phyloP scores from a whole-genome alignment of 2,329 filamentous ascomycete species.

The Diaporthe ilicicola region DNA sequence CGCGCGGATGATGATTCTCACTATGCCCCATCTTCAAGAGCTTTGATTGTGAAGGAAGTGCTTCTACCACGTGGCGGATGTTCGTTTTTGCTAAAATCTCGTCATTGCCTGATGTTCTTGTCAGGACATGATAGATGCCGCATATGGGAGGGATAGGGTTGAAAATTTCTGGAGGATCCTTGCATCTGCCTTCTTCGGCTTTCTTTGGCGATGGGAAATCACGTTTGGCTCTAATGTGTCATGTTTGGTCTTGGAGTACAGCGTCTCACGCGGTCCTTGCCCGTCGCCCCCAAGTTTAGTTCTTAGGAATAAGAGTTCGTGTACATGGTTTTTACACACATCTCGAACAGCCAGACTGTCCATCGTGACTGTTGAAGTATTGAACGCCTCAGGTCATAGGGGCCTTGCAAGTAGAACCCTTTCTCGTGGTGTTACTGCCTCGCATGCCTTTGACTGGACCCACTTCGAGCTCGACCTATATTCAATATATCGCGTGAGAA shows the following conservation, averaged over 20 bases:
- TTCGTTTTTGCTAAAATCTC: constrained; percentile 9
- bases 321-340: constrained; percentile 1
- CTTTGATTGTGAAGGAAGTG: neutral
- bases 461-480: neutral
- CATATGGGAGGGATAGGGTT: constrained; percentile 1
- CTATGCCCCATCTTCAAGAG: neutral
- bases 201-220: constrained; percentile 17
- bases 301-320: constrained; percentile 5
- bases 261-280: neutral
- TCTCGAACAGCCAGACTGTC: neutral
- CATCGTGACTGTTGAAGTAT: no score
- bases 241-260: neutral
- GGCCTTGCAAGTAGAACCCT: no score
- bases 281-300: constrained; percentile 10
- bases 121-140: constrained; percentile 19
- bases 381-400: no score
- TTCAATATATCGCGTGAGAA: neutral
- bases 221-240: neutral
- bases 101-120: constrained; percentile 22
- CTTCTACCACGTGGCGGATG: neutral
- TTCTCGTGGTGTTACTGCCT: no score
- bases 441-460: no score
- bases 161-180: constrained; percentile 6
- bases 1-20: constrained; percentile 15
- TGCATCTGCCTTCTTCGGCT: constrained; percentile 8